Evolutionary conservation across 139 green algal genomes (phyloP).

Genomic region (Chlorella sp.): DNA sequence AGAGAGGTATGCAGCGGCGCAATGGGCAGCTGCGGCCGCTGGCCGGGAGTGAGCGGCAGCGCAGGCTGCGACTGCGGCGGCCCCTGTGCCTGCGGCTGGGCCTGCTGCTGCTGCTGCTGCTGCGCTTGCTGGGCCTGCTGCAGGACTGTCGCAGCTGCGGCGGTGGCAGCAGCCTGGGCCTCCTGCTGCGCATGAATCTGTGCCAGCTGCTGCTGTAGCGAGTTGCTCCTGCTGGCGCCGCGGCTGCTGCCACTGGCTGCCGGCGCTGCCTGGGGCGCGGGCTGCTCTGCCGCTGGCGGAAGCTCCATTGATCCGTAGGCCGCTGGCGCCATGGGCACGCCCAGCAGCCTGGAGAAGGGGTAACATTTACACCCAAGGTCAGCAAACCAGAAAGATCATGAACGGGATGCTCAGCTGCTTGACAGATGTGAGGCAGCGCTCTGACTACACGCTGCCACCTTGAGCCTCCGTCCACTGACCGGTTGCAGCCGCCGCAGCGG

Average conservation of each 20-base stretch:
- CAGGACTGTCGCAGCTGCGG: background rate
- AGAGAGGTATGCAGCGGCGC: background rate
- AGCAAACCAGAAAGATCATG: background rate
- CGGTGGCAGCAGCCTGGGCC: background rate
- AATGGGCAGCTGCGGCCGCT: background rate
- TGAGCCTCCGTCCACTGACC: too few species aligned
- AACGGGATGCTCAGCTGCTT: background rate
- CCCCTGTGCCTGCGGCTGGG: background rate
- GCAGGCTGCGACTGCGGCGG: background rate
- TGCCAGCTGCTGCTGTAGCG: background rate
- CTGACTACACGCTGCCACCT: too few species aligned
- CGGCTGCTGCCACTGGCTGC: too few species aligned
- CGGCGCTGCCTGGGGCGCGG: too few species aligned
- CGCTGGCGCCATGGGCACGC: background rate
- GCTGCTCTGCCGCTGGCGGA: background rate
- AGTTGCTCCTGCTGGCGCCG: too few species aligned
- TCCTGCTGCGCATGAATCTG: background rate
- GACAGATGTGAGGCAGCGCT: too few species aligned
- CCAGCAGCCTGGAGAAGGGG: background rate
- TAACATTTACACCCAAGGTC: too few species aligned
- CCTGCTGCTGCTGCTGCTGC: background rate
- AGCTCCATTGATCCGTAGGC: background rate
- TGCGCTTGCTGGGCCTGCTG: background rate
- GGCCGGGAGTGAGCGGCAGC: too few species aligned
- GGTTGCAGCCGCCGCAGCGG: background rate